Base-by-base conservation (phyloP, 495 filamentous ascomycete species). In the Xylaria venustula region DNA sequence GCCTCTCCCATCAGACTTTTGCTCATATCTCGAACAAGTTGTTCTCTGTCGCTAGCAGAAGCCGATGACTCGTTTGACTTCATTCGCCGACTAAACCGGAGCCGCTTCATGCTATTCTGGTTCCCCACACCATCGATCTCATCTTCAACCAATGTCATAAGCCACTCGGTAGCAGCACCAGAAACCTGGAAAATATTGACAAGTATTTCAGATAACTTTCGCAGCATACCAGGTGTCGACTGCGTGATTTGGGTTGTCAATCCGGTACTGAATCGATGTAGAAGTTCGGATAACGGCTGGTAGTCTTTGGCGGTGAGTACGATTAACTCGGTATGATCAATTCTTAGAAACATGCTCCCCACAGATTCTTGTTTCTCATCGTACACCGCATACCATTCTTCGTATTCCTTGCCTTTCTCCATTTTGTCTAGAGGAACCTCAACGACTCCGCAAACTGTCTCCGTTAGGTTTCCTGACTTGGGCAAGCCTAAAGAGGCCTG, bases 141-240 rank as follows among this genome's bases (percentile, higher is more conserved):
- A 64, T 97, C 92, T 69, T 99, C 95, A 11, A 96, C 90, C 51
- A 99, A 79, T 2, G 89, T 85, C 75, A 91, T 94, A 26, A 99
- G 82, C 94, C 94, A 99, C 51, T 97, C 91, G 37, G 82, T 86
- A 12, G 90, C 88, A 52, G 86, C 85, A 3, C 91, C 92, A n/a
- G 91, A 92, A 12, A 97, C 95, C 70, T 99, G 94, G 67, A 90
- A 99, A 54, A 99, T 95, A 67, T 97, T 91, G 64, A 98, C 79
- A 46, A 99, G 84, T 34, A 89, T 87, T 67, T 97, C 92, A 8
- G 91, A 88, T n/a, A 98, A 77, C 23, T 85, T 80, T 63, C 86
- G 87, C 40, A 97, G 79, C 66, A 90, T 87, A 0, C 84, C 85
- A 7, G 92, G 90, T 64, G 96, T 78, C 48, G 90, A 81, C 47